Conservation (phyloP, 257 asterid genomes). For the Scutellaria baicalensis region DNA sequence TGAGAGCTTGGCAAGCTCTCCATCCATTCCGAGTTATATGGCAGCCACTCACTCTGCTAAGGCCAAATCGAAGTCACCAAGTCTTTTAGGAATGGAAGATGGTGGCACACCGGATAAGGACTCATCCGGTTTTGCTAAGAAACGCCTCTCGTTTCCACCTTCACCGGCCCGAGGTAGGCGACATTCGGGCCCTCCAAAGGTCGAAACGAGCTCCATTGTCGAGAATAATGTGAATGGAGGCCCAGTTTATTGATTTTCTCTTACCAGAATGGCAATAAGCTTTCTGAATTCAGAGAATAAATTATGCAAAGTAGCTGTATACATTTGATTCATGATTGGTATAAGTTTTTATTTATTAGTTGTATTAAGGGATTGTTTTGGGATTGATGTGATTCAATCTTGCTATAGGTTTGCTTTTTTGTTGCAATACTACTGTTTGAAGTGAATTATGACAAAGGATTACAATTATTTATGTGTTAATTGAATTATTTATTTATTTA, state of each 20-base stretch:
- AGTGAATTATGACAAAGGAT: not conserved
- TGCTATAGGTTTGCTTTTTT: conserved; percentile 13
- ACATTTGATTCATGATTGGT: conserved; percentile 11
- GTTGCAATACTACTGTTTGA: not conserved
- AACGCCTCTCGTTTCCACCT: conserved; percentile 70
- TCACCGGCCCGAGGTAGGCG: conserved; percentile 68
- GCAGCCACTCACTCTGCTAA: conserved; percentile 70
- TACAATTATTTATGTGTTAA: not conserved
- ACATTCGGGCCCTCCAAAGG: conserved; percentile 57
- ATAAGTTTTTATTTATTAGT: conserved; percentile 20
- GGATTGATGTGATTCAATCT: conserved; percentile 12
- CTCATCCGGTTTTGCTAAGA: conserved; percentile 37
- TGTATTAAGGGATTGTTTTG: conserved; percentile 18
- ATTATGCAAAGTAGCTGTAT: not conserved
- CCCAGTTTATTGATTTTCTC: conserved; percentile 9
- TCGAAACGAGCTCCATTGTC: conserved; percentile 22
- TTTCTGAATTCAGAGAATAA: not conserved
- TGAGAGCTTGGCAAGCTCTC: conserved; percentile 76
- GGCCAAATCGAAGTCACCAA: conserved; percentile 54
- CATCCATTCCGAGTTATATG: conserved; percentile 83
- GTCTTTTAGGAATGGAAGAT: conserved; percentile 49
- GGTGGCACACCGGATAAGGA: conserved; percentile 40
- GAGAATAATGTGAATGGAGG: conserved; percentile 35
- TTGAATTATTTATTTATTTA: not conserved
- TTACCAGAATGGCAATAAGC: conserved; percentile 1